Conservation (phyloP, 352 stramenopile species). For the Phytophthora meadii region DNA sequence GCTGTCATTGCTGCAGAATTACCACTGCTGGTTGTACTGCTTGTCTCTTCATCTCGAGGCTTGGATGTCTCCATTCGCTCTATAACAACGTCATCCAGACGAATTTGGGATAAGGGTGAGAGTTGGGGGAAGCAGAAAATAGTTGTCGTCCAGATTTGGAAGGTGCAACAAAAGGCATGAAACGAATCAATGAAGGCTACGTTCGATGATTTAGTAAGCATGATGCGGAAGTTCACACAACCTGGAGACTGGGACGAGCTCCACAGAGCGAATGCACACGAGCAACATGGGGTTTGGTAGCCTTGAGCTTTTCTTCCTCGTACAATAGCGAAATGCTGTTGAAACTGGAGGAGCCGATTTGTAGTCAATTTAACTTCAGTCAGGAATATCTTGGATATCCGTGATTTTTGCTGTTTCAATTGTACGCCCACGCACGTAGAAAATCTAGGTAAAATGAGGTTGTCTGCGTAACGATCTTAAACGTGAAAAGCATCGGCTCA, state of each 20-base stretch:
- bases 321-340: too few relatives aligned
- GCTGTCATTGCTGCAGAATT: conserved; percentile 40
- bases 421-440: background rate
- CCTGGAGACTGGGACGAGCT: too few relatives aligned
- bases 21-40: conserved; percentile 27
- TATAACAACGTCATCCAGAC: conserved; percentile 14
- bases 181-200: conserved; percentile 13
- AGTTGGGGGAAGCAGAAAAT: conserved; percentile 29
- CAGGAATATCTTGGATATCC: background rate
- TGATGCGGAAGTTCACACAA: too few relatives aligned
- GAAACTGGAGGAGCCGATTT: background rate
- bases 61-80: conserved; percentile 19
- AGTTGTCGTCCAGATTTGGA: conserved; percentile 30
- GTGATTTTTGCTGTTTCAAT: conserved; percentile 1
- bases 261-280: too few relatives aligned
- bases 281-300: too few relatives aligned
- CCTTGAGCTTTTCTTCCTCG: too few relatives aligned
- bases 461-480: conserved; percentile 4
- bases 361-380: background rate
- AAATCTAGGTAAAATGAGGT: background rate
- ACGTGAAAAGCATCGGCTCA: background rate
- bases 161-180: conserved; percentile 9
- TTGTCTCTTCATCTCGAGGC: conserved; percentile 22
- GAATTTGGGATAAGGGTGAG: conserved; percentile 24
- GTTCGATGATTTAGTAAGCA: too few relatives aligned